A percentile compares a stretch with the other conserved stretches of the same genome.
Evolutionary conservation across 768 basidiomycete genomes (phyloP).

Genomic region (Hypholoma sublateritium): DNA sequence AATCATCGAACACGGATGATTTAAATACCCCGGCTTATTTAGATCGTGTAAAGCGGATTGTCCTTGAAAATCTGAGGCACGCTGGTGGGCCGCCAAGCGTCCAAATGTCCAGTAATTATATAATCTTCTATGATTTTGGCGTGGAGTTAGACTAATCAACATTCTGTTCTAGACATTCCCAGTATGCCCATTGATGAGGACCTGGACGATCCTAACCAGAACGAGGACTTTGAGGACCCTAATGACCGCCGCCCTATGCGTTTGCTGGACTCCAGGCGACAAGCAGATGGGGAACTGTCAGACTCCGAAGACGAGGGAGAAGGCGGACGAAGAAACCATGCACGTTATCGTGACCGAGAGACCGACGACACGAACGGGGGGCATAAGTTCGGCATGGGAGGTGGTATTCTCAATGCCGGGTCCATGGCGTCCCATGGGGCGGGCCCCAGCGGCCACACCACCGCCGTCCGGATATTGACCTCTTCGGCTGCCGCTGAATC

Average conservation of each 20-base stretch:
- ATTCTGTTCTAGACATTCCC: conserved; percentile 66
- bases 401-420: conserved; percentile 71
- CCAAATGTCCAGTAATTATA: conserved; percentile 75
- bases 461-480: conserved; percentile 44
- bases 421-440: conserved; percentile 64
- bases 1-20: conserved; percentile 92
- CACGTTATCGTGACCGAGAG: conserved; percentile 54
- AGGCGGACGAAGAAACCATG: conserved; percentile 75
- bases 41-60: conserved; percentile 88
- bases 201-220: conserved; percentile 78
- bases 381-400: conserved; percentile 63
- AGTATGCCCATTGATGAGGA: conserved; percentile 79
- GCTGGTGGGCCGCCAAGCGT: conserved; percentile 89
- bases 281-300: conserved; percentile 86
- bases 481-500: conserved; percentile 15
- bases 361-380: conserved; percentile 44
- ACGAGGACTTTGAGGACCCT: conserved; percentile 79
- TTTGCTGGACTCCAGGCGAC: conserved; percentile 77
- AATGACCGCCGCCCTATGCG: conserved; percentile 77
- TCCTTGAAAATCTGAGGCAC: conserved; percentile 87
- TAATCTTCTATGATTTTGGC: not conserved
- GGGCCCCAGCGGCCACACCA: conserved; percentile 72
- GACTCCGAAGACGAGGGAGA: conserved; percentile 99
- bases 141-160: not conserved
- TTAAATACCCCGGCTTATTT: conserved; percentile 92